These are phyloP conservation scores for Pouteria campechiana DNA, from an alignment of 179 eudicot genomes.

Conservation along the genomic window DNA sequence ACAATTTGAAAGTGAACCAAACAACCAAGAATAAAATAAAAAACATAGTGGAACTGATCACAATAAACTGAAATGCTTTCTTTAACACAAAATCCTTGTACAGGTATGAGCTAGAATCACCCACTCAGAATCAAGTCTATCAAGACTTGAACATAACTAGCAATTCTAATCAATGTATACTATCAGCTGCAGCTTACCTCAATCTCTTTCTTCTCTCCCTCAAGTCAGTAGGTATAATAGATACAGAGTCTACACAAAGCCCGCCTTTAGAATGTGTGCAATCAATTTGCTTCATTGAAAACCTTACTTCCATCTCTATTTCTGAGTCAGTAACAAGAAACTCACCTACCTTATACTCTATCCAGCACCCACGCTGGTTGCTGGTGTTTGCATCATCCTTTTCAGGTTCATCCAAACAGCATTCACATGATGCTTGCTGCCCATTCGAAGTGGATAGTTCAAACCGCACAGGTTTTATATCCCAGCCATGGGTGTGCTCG, in stretches of 20 bases:
- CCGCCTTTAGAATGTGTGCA: constrained; percentile 99
- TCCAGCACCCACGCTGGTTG: constrained; percentile 87
- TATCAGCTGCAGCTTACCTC: constrained; percentile 14
- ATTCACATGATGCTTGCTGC: constrained; percentile 53
- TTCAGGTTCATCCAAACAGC: constrained; percentile 58
- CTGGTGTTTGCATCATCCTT: constrained; percentile 35
- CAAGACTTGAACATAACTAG: constrained; percentile 8
- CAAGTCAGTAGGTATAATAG: constrained; percentile 57
- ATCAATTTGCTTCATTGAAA: constrained; percentile 95
- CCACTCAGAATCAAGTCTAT: constrained; percentile 6
- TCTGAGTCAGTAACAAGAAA: constrained; percentile 45
- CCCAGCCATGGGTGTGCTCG: constrained; percentile 98
- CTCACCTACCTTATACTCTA: constrained; percentile 86
- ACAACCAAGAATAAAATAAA: too few relatives aligned
- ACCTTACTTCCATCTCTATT: constrained; percentile 47
- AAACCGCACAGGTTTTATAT: constrained; percentile 72
- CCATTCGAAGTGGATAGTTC: constrained; percentile 79
- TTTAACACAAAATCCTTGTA: background rate
- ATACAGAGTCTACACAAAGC: constrained; percentile 85
- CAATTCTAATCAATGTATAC: constrained; percentile 6
- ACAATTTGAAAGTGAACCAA: too few relatives aligned
- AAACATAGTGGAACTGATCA: too few relatives aligned
- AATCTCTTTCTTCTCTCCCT: constrained; percentile 28
- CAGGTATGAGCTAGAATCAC: constrained; percentile 1
- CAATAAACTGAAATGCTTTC: too few relatives aligned